Percentiles rank a stretch among this genome's conserved stretches.
phyloP scores from a whole-genome alignment of 78 protist species.

The Pigoraptor vietnamica region DNA sequence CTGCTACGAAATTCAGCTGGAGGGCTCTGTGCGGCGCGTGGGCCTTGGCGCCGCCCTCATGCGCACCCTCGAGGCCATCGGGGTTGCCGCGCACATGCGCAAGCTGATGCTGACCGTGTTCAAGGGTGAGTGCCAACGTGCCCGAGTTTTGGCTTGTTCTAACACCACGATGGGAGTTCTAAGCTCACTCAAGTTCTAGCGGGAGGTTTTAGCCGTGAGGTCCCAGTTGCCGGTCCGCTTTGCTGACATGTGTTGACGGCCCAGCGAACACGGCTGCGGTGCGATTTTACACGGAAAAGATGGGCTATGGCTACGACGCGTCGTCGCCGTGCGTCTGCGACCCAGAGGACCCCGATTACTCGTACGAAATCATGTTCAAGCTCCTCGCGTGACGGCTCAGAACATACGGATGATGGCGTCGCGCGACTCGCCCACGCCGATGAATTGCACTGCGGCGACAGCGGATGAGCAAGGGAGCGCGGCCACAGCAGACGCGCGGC shows the following conservation, averaged over 20 bases:
- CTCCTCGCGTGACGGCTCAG: neutral
- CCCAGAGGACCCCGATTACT: neutral
- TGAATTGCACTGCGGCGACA: conserved; percentile 4
- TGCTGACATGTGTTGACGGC: neutral
- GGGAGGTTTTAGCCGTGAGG: too few species aligned
- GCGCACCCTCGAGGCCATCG: neutral
- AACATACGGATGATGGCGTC: conserved; percentile 26
- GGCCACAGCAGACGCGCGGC: neutral
- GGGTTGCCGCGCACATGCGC: neutral
- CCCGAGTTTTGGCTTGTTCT: too few species aligned
- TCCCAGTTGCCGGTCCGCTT: too few species aligned
- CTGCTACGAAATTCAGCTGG: neutral
- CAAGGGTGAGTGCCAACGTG: neutral
- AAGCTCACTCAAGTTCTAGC: too few species aligned
- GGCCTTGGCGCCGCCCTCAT: neutral
- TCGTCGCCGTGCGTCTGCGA: neutral
- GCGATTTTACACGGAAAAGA: neutral
- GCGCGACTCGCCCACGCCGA: conserved; percentile 48
- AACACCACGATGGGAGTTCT: too few species aligned
- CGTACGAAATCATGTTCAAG: neutral
- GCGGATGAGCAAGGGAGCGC: neutral
- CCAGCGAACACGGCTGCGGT: neutral
- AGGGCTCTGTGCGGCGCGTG: neutral
- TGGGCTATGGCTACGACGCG: neutral
- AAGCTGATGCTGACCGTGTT: neutral